Percentiles rank a stretch among this genome's conserved stretches.
phyloP scores from a whole-genome alignment of 805 yeast species.

The Clavispora vitiphila region DNA sequence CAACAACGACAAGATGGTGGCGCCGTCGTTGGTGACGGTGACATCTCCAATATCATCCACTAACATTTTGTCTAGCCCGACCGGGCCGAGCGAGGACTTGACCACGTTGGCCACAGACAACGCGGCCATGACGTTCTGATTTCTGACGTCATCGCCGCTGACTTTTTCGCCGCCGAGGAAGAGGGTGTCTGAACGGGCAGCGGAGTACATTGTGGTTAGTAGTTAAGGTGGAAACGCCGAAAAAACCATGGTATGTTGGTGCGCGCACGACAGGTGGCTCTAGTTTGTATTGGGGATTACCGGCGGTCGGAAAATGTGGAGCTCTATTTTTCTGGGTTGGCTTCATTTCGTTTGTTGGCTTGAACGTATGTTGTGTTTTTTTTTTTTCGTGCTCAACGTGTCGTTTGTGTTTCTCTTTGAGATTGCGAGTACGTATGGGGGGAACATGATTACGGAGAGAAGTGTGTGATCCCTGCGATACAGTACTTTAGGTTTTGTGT shows the following conservation, averaged over 20 bases:
- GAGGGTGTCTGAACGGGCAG: constrained; percentile 86
- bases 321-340: too few relatives aligned
- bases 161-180: constrained; percentile 94
- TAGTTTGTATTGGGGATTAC: too few relatives aligned
- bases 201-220: constrained; percentile 48
- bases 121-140: constrained; percentile 94
- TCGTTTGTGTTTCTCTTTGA: too few relatives aligned
- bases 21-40: constrained; percentile 98
- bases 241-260: background rate
- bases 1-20: constrained; percentile 82
- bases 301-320: too few relatives aligned
- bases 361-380: too few relatives aligned
- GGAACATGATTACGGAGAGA: too few relatives aligned
- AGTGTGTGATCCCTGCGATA: too few relatives aligned
- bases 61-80: constrained; percentile 95
- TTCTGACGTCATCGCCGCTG: constrained; percentile 93
- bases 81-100: constrained; percentile 95
- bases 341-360: too few relatives aligned
- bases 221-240: background rate
- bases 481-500: too few relatives aligned
- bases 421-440: too few relatives aligned
- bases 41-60: constrained; percentile 99
- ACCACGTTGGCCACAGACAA: constrained; percentile 78
- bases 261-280: constrained; percentile 5
- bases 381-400: too few relatives aligned